These are phyloP conservation scores for Tillandsia leiboldiana DNA, from an alignment of 176 grass and related monocot genomes.

Conservation along the genomic window DNA sequence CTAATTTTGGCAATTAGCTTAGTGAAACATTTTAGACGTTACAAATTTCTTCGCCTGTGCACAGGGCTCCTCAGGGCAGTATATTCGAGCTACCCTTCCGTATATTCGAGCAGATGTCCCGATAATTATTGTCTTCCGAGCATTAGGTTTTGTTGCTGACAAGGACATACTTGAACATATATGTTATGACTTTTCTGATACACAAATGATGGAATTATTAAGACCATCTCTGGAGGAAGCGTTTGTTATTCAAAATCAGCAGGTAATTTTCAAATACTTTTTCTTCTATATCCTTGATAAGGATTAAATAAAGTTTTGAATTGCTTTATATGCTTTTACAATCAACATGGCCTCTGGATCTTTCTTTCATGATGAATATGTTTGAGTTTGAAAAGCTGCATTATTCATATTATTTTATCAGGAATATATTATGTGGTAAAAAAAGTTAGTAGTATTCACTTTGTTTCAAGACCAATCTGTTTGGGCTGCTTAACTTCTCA, in stretches of 20 bases:
- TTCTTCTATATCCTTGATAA: neutral
- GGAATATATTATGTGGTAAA: too few species aligned
- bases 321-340: too few species aligned
- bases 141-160: slow-evolving; percentile 98
- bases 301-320: too few species aligned
- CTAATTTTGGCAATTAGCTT: neutral
- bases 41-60: slow-evolving; percentile 3
- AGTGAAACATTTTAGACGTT: neutral
- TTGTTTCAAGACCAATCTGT: too few species aligned
- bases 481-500: too few species aligned
- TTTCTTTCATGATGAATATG: too few species aligned
- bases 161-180: slow-evolving; percentile 99
- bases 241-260: slow-evolving; percentile 98
- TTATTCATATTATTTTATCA: too few species aligned
- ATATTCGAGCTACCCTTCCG: slow-evolving; percentile 93
- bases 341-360: too few species aligned
- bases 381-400: too few species aligned
- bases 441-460: too few species aligned
- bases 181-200: slow-evolving; percentile 94
- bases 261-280: slow-evolving; percentile 33
- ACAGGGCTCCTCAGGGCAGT: slow-evolving; percentile 95
- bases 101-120: slow-evolving; percentile 95
- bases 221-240: slow-evolving; percentile 91
- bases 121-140: slow-evolving; percentile 94
- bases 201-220: slow-evolving; percentile 98